phyloP scores from a whole-genome alignment of 2,329 filamentous ascomycete genomes.

The Fusarium secorum region DNA sequence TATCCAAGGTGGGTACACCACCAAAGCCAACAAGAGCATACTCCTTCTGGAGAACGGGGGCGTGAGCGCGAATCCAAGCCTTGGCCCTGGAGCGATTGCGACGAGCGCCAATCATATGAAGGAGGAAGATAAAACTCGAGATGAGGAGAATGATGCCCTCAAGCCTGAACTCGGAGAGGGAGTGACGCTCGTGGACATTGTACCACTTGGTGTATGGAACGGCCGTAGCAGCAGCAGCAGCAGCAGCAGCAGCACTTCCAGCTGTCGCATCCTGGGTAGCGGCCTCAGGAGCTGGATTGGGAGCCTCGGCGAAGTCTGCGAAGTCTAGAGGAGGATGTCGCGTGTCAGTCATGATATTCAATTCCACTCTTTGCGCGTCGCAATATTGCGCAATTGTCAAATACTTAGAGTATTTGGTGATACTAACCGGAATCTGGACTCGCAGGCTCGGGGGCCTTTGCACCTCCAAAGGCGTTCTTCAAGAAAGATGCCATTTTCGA shows the following conservation, averaged over 20 bases:
- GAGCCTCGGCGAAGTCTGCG: slow-evolving; percentile 86
- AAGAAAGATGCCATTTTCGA: slow-evolving; percentile 65
- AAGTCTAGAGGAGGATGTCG: slow-evolving; percentile 69
- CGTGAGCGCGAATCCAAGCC: slow-evolving; percentile 80
- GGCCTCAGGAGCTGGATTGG: slow-evolving; percentile 68
- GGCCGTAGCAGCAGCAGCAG: slow-evolving; percentile 55
- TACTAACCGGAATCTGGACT: slow-evolving; percentile 71
- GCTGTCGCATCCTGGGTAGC: slow-evolving; percentile 57
- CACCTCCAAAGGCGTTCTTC: slow-evolving; percentile 74
- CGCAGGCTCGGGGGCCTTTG: slow-evolving; percentile 61
- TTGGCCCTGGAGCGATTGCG: slow-evolving; percentile 82
- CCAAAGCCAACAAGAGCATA: slow-evolving; percentile 88
- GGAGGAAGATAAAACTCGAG: slow-evolving; percentile 74
- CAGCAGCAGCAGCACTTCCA: slow-evolving; percentile 55
- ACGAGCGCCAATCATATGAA: slow-evolving; percentile 83
- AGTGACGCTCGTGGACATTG: slow-evolving; percentile 90
- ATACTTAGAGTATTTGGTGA: background rate
- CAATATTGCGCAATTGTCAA: slow-evolving; percentile 26
- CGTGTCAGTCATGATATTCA: slow-evolving; percentile 39
- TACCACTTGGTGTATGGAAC: slow-evolving; percentile 94
- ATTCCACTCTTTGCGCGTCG: slow-evolving; percentile 12
- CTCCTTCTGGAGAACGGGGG: slow-evolving; percentile 76
- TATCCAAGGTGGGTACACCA: slow-evolving; percentile 59
- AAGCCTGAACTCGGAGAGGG: slow-evolving; percentile 82
- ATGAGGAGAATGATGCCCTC: slow-evolving; percentile 84